These are phyloP conservation scores for Naganishia vishniacii DNA, from an alignment of 768 basidiomycete genomes.

Conservation along the genomic window DNA sequence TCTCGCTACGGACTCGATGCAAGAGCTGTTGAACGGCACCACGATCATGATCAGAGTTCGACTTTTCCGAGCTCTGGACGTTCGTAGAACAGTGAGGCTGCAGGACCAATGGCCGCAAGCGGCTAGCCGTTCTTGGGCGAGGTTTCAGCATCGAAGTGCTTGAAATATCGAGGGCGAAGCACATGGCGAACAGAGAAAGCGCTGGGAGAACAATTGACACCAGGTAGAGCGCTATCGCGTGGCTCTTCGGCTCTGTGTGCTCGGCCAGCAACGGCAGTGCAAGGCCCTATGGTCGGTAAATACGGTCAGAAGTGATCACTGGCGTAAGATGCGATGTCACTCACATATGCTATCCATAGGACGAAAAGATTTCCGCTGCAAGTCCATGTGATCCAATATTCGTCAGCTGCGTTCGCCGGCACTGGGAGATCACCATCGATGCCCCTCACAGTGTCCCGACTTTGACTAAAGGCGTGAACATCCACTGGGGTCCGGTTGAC, in stretches of 20 bases:
- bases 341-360: constrained; percentile 20
- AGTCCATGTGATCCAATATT: neutral
- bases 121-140: neutral
- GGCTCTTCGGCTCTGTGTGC: neutral
- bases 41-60: too few relatives aligned
- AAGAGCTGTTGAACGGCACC: too few relatives aligned
- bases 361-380: neutral
- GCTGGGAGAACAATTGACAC: constrained; percentile 11
- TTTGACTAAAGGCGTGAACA: neutral
- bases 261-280: constrained; percentile 9
- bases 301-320: too few relatives aligned
- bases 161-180: neutral
- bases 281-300: constrained; percentile 3
- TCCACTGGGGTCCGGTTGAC: neutral
- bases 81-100: neutral
- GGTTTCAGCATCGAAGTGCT: neutral
- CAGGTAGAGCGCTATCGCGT: constrained; percentile 1
- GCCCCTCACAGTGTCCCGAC: neutral
- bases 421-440: too few relatives aligned
- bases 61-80: neutral
- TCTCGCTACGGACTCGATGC: too few relatives aligned
- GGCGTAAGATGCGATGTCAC: neutral
- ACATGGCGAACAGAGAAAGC: neutral
- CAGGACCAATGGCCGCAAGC: neutral
- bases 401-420: neutral